Conservation (phyloP, 2,329 filamentous ascomycete genomes). For the Leptodontidium sp. region DNA sequence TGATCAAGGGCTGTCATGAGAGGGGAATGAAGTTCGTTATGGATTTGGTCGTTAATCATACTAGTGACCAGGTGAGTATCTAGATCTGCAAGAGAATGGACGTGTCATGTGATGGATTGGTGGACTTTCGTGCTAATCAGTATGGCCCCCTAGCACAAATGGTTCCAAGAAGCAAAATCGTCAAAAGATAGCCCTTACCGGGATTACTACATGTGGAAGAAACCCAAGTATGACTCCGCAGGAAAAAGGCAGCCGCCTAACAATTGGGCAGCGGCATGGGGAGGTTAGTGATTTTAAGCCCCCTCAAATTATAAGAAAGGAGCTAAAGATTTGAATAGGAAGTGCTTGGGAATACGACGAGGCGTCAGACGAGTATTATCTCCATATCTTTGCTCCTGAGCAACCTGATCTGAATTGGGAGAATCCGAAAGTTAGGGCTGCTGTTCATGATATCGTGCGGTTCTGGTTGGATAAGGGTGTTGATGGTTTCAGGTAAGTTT, state of each 20-base stretch:
- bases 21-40: constrained; percentile 73
- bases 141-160: constrained; percentile 54
- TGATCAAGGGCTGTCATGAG: constrained; percentile 67
- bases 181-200: constrained; percentile 58
- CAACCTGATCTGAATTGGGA: constrained; percentile 86
- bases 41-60: constrained; percentile 79
- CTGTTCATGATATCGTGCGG: constrained; percentile 73
- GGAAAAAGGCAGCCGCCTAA: constrained; percentile 53
- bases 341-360: constrained; percentile 64
- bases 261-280: constrained; percentile 54
- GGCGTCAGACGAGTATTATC: constrained; percentile 59
- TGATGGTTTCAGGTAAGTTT: constrained; percentile 55
- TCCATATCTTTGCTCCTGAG: constrained; percentile 70
- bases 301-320: neutral
- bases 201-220: constrained; percentile 73
- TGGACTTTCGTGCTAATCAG: neutral
- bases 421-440: constrained; percentile 68
- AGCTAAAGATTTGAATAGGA: constrained; percentile 28
- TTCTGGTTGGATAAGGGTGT: constrained; percentile 76
- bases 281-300: constrained; percentile 50
- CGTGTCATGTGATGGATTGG: constrained; percentile 5
- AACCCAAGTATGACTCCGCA: constrained; percentile 41
- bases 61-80: constrained; percentile 47
- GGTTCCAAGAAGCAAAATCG: constrained; percentile 64
- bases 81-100: neutral